Conservation (phyloP, 2,329 filamentous ascomycete species). For the Capronia coronata region DNA sequence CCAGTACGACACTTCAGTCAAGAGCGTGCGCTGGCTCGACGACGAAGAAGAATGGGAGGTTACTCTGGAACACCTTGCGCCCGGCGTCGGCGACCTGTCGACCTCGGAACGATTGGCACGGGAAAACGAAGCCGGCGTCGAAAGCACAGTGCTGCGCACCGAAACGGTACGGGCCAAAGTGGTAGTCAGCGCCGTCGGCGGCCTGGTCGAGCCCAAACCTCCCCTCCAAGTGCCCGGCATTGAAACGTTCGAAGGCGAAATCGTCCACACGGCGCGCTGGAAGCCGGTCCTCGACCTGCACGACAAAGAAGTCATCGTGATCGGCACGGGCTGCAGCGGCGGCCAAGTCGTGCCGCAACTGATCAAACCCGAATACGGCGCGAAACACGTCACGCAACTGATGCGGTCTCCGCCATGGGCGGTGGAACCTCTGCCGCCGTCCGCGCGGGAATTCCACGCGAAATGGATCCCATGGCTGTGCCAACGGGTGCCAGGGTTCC, state of each 20-base stretch:
- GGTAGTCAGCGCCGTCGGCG: slow-evolving; percentile 51
- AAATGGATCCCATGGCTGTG: slow-evolving; percentile 45
- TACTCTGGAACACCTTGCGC: slow-evolving; percentile 44
- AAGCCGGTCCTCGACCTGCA: slow-evolving; percentile 43
- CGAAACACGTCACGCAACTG: slow-evolving; percentile 53
- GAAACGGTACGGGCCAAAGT: slow-evolving; percentile 51
- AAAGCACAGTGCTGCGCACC: slow-evolving; percentile 45
- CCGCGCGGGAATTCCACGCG: slow-evolving; percentile 40
- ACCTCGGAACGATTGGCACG: slow-evolving; percentile 42
- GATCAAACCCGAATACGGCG: slow-evolving; percentile 41
- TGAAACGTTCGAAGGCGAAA: slow-evolving; percentile 49
- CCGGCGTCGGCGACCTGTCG: slow-evolving; percentile 51
- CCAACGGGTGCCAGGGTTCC: slow-evolving; percentile 46
- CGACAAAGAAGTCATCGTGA: slow-evolving; percentile 51
- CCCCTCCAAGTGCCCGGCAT: slow-evolving; percentile 46
- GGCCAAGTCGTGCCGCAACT: slow-evolving; percentile 52
- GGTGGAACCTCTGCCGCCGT: slow-evolving; percentile 36
- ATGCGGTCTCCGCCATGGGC: slow-evolving; percentile 56
- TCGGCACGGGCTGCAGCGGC: slow-evolving; percentile 54
- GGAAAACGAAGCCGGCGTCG: slow-evolving; percentile 40
- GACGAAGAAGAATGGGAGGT: slow-evolving; percentile 52
- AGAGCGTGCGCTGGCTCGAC: slow-evolving; percentile 47
- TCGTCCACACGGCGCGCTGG: slow-evolving; percentile 55
- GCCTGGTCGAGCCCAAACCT: slow-evolving; percentile 47
- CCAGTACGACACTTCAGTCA: slow-evolving; percentile 53